Conservation (phyloP, 768 basidiomycete genomes). For the Termitomyces sp. region DNA sequence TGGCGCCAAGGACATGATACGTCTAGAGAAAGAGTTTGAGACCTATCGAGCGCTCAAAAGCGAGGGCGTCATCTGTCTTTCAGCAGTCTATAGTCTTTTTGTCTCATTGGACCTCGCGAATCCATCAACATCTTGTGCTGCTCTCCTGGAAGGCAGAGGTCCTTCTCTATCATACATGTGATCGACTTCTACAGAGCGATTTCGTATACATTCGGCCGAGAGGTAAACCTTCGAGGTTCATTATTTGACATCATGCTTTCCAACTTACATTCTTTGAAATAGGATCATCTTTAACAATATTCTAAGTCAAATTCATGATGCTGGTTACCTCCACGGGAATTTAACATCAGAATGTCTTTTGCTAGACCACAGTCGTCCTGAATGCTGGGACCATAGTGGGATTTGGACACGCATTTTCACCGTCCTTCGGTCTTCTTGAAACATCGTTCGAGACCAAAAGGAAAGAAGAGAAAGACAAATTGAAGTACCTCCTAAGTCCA, state of each 20-base stretch:
- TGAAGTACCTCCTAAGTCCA: neutral
- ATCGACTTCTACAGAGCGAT: neutral
- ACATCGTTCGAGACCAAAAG: neutral
- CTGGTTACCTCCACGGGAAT: neutral
- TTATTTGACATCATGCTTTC: neutral
- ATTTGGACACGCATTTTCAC: neutral
- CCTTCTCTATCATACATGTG: neutral
- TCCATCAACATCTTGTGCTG: neutral
- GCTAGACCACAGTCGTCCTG: neutral
- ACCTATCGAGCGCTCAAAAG: neutral
- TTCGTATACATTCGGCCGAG: neutral
- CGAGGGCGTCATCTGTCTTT: neutral
- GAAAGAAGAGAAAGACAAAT: neutral
- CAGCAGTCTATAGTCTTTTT: neutral
- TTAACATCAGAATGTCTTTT: neutral
- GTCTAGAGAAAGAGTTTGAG: neutral
- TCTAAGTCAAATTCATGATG: neutral
- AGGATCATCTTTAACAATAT: neutral
- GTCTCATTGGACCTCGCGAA: neutral
- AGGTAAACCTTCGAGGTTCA: neutral
- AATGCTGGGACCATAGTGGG: neutral
- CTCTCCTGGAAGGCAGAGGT: neutral
- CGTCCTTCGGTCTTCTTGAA: neutral
- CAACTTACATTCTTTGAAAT: neutral
- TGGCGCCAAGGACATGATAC: neutral